phyloP scores from a whole-genome alignment of 768 basidiomycete genomes.

The Boletus sensibilis region DNA sequence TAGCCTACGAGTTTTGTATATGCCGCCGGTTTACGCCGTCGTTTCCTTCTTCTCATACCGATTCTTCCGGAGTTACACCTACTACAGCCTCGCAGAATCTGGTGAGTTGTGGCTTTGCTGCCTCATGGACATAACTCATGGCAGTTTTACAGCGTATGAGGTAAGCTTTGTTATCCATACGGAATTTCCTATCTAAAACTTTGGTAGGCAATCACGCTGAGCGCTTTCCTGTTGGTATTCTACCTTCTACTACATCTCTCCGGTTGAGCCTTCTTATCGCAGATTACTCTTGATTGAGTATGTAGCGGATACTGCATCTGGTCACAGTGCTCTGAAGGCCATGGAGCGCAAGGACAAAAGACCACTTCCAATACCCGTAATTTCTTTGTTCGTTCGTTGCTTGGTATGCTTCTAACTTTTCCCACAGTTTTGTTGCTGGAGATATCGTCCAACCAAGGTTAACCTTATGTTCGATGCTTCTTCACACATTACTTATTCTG shows the following conservation, averaged over 20 bases:
- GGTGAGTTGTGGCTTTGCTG: constrained; percentile 34
- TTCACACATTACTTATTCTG: constrained; percentile 2
- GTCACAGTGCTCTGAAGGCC: constrained; percentile 61
- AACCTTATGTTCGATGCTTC: not conserved
- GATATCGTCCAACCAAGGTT: constrained; percentile 80
- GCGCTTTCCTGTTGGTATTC: constrained; percentile 75
- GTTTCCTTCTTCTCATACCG: constrained; percentile 87
- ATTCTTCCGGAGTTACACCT: constrained; percentile 76
- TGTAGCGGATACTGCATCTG: constrained; percentile 68
- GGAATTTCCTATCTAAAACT: constrained; percentile 14
- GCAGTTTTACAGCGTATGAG: constrained; percentile 56
- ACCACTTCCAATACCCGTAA: constrained; percentile 64
- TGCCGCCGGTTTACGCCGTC: constrained; percentile 80
- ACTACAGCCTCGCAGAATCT: constrained; percentile 51
- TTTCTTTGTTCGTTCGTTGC: constrained; percentile 22
- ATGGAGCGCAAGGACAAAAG: constrained; percentile 79
- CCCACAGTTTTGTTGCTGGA: constrained; percentile 72
- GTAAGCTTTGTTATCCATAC: constrained; percentile 35
- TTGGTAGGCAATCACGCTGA: constrained; percentile 70
- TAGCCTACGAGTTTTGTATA: constrained; percentile 78
- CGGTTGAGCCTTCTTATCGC: constrained; percentile 1
- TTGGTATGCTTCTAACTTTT: not conserved
- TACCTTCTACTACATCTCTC: not conserved
- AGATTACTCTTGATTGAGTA: constrained; percentile 83
- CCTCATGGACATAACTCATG: constrained; percentile 28